Conservation (phyloP, 2,329 filamentous ascomycete genomes). For the Pseudogymnoascus sp. region DNA sequence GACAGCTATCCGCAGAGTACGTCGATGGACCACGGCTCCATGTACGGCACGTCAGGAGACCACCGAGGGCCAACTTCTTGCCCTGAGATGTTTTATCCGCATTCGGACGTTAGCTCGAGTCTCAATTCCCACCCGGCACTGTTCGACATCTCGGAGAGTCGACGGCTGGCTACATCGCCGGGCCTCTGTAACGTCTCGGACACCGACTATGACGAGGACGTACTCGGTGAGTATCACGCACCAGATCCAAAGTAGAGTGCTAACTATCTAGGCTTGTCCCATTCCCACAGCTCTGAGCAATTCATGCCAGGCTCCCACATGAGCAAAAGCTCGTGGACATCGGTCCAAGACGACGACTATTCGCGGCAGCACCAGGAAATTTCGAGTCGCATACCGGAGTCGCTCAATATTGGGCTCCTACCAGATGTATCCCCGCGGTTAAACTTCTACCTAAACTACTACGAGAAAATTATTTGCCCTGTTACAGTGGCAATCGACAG, state of each 20-base stretch:
- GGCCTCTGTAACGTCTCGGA: conserved; percentile 16
- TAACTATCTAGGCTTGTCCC: background rate
- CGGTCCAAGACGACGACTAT: conserved; percentile 25
- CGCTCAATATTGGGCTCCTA: conserved; percentile 15
- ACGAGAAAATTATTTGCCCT: conserved; percentile 83
- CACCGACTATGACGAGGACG: conserved; percentile 31
- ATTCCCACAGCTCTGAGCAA: background rate
- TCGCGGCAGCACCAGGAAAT: background rate
- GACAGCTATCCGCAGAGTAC: conserved; percentile 48
- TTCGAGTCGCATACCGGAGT: background rate
- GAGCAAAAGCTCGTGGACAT: conserved; percentile 19
- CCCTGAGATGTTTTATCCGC: conserved; percentile 52
- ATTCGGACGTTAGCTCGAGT: conserved; percentile 52
- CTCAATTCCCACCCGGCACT: conserved; percentile 51
- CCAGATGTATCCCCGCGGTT: conserved; percentile 66
- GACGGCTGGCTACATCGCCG: conserved; percentile 24
- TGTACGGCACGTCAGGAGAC: conserved; percentile 46
- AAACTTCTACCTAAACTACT: conserved; percentile 87
- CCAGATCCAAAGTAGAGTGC: background rate
- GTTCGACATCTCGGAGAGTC: conserved; percentile 37
- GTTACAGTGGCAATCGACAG: conserved; percentile 88
- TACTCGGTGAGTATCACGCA: conserved; percentile 29
- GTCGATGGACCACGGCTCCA: conserved; percentile 47
- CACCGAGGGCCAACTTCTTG: conserved; percentile 49
- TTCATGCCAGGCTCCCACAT: background rate